Evolutionary conservation across 2,329 filamentous ascomycete genomes (phyloP), one percentile per base, ranked within the genome.

Genomic region (Drechslerella dactyloides): DNA sequence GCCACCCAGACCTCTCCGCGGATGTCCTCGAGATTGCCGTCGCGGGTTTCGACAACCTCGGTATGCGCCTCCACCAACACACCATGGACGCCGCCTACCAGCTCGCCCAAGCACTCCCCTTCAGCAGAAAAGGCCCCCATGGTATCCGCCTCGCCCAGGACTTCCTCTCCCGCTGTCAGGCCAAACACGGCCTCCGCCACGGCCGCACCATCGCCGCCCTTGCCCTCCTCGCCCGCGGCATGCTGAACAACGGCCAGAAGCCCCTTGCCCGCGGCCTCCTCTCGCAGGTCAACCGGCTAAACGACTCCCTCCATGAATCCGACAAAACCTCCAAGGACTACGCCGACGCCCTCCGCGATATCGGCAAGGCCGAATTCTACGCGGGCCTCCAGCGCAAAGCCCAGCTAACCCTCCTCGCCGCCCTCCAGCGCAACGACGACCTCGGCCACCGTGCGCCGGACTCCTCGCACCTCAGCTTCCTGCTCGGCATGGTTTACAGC

Each of bases 351-450:
- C 53, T 70, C 4, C 59, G 66, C 17, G 66, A 70, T 48, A 27
- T 70, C 10, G 66, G 66, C 30, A 70, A 70, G 21, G 66, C 66
- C 19, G 66, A 70, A 21, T 70, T 70, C 54, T 70, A 70, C 54
- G 66, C 66, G 1, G 66, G 66, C 2, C n/a, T 64, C n/a, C 63
- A 24, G 37, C 24, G 42, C 3, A 37, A 48, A 40, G 54, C 66
- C 4, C 40, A 59, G 1, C 55, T 54, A 35, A 70, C 66, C 2
- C 55, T 70, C 19, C 58, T 46, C 3, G 54, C 46, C 23, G 66
- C 66, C 4, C 50, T 70, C 24, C 44, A 59, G 35, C 66, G 66
- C 19, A 70, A 70, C 21, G 66, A 70, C 10, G 66, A 70, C 30
- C 35, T 70, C 1, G 66, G 63, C 27, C 60, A 70, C 15, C 46